Conservation (phyloP, 2,329 filamentous ascomycete genomes). For the Zelopaecilomyces penicillatus region DNA sequence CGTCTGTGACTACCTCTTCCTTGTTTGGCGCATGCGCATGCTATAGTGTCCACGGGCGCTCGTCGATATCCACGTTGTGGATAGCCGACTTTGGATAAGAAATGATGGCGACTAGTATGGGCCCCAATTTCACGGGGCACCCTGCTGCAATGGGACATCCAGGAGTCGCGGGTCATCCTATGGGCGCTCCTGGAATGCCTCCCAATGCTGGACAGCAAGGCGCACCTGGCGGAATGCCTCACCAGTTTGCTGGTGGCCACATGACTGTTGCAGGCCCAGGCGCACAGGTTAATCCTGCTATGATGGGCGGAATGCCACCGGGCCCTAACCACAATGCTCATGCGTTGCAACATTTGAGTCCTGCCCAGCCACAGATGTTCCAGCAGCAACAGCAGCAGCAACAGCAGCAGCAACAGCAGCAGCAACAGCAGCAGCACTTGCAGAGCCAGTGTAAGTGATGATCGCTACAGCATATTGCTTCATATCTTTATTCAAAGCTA, state of each 20-base stretch:
- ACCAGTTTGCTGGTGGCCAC: conserved; percentile 54
- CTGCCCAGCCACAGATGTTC: conserved; percentile 49
- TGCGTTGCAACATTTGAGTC: conserved; percentile 63
- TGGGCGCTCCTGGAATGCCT: conserved; percentile 50
- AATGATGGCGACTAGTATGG: conserved; percentile 64
- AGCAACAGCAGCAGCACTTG: conserved; percentile 34
- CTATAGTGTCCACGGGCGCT: conserved; percentile 34
- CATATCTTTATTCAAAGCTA: conserved; percentile 1
- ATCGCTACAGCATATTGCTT: too few species aligned
- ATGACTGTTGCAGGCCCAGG: conserved; percentile 66
- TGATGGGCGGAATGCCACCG: conserved; percentile 72
- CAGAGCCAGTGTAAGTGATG: conserved; percentile 25
- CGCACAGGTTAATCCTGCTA: conserved; percentile 62
- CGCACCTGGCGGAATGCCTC: conserved; percentile 56
- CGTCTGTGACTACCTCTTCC: conserved; percentile 4
- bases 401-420: conserved; percentile 29
- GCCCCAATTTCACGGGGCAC: conserved; percentile 57
- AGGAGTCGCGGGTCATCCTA: conserved; percentile 58
- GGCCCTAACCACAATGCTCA: conserved; percentile 58
- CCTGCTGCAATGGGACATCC: conserved; percentile 64
- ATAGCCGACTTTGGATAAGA: conserved; percentile 38
- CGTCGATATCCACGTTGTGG: conserved; percentile 54
- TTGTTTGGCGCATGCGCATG: conserved; percentile 33
- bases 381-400: conserved; percentile 41
- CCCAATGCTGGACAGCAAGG: conserved; percentile 65